Evolutionary conservation across 768 basidiomycete species (phyloP).

Genomic region (Rhizopogon sp.): DNA sequence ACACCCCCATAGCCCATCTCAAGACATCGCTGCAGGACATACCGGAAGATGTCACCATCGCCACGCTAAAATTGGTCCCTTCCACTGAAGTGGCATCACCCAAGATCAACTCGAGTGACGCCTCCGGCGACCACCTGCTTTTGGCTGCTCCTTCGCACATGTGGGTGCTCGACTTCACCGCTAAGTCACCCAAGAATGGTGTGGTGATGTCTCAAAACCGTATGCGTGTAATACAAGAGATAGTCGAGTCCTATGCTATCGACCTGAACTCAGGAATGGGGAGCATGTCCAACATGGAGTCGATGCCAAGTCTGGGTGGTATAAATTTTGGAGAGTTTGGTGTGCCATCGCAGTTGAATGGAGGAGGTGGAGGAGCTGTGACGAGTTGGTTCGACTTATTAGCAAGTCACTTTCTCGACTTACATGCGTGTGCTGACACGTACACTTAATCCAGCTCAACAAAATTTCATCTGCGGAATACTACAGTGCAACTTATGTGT

Average conservation of each 20-base stretch:
- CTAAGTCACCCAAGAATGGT: constrained; percentile 44
- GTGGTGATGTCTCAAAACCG: constrained; percentile 70
- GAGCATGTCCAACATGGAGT: constrained; percentile 19
- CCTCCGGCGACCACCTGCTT: constrained; percentile 20
- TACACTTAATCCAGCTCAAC: constrained; percentile 44
- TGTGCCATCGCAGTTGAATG: constrained; percentile 18
- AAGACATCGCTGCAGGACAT: constrained; percentile 36
- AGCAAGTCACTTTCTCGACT: constrained; percentile 14
- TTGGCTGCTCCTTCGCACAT: constrained; percentile 25
- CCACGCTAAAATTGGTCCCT: constrained; percentile 42
- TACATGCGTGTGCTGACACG: background rate
- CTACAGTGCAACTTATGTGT: constrained; percentile 65
- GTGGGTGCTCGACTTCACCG: constrained; percentile 75
- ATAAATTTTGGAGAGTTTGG: constrained; percentile 20
- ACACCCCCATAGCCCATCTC: constrained; percentile 49
- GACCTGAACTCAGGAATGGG: constrained; percentile 13
- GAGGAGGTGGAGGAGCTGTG: constrained; percentile 3
- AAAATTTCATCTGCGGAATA: constrained; percentile 48
- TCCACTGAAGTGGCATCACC: constrained; percentile 12
- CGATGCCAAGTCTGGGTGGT: constrained; percentile 19
- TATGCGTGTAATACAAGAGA: constrained; percentile 72
- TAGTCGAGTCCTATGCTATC: constrained; percentile 29
- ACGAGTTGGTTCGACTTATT: constrained; percentile 26
- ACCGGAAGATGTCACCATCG: constrained; percentile 49
- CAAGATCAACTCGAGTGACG: constrained; percentile 7